Percentiles rank a stretch among this genome's conserved stretches.
Evolutionary conservation across 257 asterid species (phyloP).

Genomic region (Thymus mandschuricus): DNA sequence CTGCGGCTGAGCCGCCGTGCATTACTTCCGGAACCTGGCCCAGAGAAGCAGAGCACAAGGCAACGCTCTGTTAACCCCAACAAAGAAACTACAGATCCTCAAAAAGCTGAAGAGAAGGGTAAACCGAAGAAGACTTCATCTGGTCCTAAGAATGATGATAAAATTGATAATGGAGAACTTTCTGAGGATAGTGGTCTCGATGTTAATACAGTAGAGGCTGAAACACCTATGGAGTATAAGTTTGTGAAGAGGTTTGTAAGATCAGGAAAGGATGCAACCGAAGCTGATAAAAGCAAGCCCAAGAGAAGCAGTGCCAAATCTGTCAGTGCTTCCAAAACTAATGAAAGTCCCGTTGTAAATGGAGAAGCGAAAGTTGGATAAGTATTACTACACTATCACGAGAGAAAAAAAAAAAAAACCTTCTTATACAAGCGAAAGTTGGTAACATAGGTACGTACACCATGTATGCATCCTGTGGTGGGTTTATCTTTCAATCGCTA

Average conservation of each 20-base stretch:
- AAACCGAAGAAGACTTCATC: constrained; percentile 39
- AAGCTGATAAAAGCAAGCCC: constrained; percentile 44
- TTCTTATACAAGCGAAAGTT: constrained; percentile 19
- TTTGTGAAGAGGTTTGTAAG: constrained; percentile 45
- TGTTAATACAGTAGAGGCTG: constrained; percentile 29
- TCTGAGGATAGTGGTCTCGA: constrained; percentile 34
- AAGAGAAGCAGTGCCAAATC: constrained; percentile 49
- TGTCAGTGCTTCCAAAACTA: constrained; percentile 45
- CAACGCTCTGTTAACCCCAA: constrained; percentile 40
- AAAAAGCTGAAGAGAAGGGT: constrained; percentile 47
- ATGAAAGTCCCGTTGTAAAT: constrained; percentile 53
- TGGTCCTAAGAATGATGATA: constrained; percentile 39
- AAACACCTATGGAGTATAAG: constrained; percentile 41
- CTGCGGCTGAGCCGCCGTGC: constrained; percentile 94
- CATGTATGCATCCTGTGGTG: background rate
- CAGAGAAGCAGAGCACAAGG: constrained; percentile 52
- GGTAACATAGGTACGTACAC: constrained; percentile 39
- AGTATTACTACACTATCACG: constrained; percentile 21
- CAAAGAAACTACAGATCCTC: constrained; percentile 44
- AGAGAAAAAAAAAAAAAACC: too few species aligned
- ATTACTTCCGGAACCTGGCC: constrained; percentile 72
- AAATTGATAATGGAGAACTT: constrained; percentile 35
- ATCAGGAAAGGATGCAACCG: constrained; percentile 47
- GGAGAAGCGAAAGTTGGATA: constrained; percentile 78
- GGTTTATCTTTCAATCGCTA: background rate